phyloP scores from a whole-genome alignment of 192 early-diverging fungal genomes.

The Backusella parvicylindrica region DNA sequence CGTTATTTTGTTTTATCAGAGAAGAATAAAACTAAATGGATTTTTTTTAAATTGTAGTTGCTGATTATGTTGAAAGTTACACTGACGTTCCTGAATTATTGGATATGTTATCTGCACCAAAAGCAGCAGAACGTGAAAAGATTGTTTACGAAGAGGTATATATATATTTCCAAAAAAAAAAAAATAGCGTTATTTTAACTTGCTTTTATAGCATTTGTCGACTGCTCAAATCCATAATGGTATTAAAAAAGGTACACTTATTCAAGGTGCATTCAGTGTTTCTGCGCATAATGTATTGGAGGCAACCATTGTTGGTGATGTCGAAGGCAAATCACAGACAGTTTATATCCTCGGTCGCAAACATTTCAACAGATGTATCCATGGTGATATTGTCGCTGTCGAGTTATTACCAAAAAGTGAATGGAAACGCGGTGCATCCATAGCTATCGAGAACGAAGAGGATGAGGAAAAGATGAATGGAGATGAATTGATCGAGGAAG shows the following conservation, averaged over 20 bases:
- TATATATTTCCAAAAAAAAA: neutral
- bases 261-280: conserved; percentile 82
- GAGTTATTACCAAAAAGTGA: conserved; percentile 79
- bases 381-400: conserved; percentile 91
- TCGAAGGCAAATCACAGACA: conserved; percentile 70
- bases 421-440: conserved; percentile 76
- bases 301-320: conserved; percentile 69
- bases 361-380: conserved; percentile 86
- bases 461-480: conserved; percentile 50
- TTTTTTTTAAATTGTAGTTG: conserved; percentile 50
- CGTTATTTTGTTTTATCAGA: too few relatives aligned
- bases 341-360: conserved; percentile 81
- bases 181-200: too few relatives aligned
- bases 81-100: conserved; percentile 81
- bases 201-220: conserved; percentile 63
- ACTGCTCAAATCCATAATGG: conserved; percentile 78
- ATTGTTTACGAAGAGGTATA: conserved; percentile 63
- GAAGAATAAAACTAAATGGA: too few relatives aligned
- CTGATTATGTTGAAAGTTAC: conserved; percentile 72
- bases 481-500: conserved; percentile 34
- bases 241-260: conserved; percentile 73
- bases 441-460: conserved; percentile 72
- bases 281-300: conserved; percentile 88
- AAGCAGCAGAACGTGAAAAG: conserved; percentile 45
- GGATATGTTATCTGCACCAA: conserved; percentile 78